Base-by-base conservation (phyloP, 2,329 filamentous ascomycete genomes). In the Cercospora sojina region DNA sequence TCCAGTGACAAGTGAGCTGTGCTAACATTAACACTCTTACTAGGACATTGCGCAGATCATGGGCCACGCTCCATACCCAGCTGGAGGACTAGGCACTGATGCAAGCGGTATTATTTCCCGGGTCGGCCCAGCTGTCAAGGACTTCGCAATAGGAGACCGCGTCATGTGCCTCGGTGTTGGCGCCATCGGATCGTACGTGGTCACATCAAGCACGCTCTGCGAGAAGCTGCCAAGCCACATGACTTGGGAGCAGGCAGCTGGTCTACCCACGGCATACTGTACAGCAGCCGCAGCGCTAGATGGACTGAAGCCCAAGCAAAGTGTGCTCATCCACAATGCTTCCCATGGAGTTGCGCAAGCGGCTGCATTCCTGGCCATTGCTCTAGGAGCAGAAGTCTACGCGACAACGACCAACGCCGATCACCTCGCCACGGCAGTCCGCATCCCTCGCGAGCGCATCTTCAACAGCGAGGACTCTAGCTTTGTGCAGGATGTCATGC, bases 401-500 rank as follows among this genome's bases (percentile, higher is more conserved):
- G 68, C 66, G 2, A 75, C 75, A 8, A 74, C 74, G 1, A 71
- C 73, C 25, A 75, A 77, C 67, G 60, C 57, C 18, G 16, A 64
- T 3, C 62, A 72, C 18, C 57, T 77, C 2, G 70, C 68, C 62
- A 55, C 69, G 1, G 51, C 59, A 13, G 72, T 66, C 59, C 67
- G 70, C 13, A 68, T 79, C 12, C 66, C 71, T 2, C 66, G 67
- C 1, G 60, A 73, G 29, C 73, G 71, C 56, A 78, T 79, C 61
- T 76, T 78, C 66, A 67, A 68, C 63, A 73, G 68, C 51, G 68
- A 74, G 23, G 70, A 75, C 32, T 56, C 25, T 13, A 49, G 20
- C 43, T 49, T 49, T 23, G 43, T 49, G 20, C 43, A 25, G 20
- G 20, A 20, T 23, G 10, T 49, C 43, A 23, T 23, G 18, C 43